These are phyloP conservation scores for Ophiostoma ips DNA, from an alignment of 2,329 filamentous ascomycete species.

Conservation along the genomic window DNA sequence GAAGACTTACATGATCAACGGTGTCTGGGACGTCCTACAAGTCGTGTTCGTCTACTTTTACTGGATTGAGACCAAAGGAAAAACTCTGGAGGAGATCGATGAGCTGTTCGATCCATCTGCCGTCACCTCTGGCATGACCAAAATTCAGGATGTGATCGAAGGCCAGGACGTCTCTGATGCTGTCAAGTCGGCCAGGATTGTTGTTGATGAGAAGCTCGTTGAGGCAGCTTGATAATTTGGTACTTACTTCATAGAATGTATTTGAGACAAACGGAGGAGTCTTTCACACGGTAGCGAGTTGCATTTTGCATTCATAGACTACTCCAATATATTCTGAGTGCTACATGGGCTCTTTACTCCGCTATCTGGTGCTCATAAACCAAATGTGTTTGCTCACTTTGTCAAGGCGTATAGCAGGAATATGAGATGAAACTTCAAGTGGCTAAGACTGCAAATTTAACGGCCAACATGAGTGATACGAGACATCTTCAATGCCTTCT, in stretches of 20 bases:
- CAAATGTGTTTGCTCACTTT: no score
- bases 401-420: no score
- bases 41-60: slow-evolving; percentile 30
- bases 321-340: neutral
- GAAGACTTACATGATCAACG: slow-evolving; percentile 37
- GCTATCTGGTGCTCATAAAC: no score
- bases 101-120: neutral
- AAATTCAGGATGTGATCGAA: slow-evolving; percentile 1
- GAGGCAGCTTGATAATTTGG: neutral
- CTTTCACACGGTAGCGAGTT: no score
- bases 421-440: no score
- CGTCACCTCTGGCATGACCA: neutral
- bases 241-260: neutral
- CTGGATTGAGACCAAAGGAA: slow-evolving; percentile 30
- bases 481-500: no score
- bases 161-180: neutral
- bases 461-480: no score
- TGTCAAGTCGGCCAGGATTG: neutral
- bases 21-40: slow-evolving; percentile 27
- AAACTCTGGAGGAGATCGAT: slow-evolving; percentile 10
- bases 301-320: neutral
- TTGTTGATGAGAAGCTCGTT: neutral
- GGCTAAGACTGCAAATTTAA: no score
- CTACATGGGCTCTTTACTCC: no score
- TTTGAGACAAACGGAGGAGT: no score